Evolutionary conservation across 1,139 yeast genomes (phyloP).

Genomic region (Yamadazyma conglobata): DNA sequence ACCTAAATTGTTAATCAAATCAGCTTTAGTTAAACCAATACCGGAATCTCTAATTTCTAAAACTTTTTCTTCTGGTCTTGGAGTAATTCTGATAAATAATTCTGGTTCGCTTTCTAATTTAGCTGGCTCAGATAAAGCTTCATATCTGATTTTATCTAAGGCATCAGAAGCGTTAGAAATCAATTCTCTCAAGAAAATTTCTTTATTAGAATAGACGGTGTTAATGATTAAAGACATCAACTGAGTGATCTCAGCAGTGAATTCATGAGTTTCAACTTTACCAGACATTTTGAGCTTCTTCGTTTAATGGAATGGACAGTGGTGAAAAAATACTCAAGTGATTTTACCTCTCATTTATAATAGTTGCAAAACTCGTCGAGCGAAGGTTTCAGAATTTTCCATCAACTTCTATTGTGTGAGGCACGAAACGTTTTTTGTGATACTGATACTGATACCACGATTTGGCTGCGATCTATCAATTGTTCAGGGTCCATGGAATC

Average conservation of each 20-base stretch:
- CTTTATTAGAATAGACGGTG: constrained; percentile 99
- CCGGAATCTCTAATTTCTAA: constrained; percentile 99
- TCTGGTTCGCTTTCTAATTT: constrained; percentile 95
- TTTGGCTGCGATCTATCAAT: too few relatives aligned
- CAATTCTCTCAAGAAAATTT: constrained; percentile 97
- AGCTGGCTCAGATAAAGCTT: constrained; percentile 89
- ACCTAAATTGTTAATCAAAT: constrained; percentile 98
- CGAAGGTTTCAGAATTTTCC: constrained; percentile 26
- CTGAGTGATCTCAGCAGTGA: constrained; percentile 99
- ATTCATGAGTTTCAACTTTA: constrained; percentile 83
- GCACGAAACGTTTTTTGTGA: too few relatives aligned
- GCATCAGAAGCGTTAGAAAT: constrained; percentile 92
- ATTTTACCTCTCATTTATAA: constrained; percentile 7
- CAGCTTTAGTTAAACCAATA: constrained; percentile 99
- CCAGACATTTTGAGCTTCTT: constrained; percentile 44
- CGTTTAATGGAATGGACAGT: neutral
- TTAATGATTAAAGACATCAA: constrained; percentile 99
- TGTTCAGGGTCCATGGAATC: too few relatives aligned
- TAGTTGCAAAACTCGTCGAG: constrained; percentile 16
- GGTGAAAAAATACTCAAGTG: constrained; percentile 3
- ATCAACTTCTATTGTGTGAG: constrained; percentile 27
- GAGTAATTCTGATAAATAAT: constrained; percentile 94
- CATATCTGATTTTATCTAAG: constrained; percentile 92
- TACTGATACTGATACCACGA: too few relatives aligned
- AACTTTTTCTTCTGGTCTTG: constrained; percentile 89